Percentiles rank a stretch among this genome's conserved stretches.
Conservation (phyloP, 2,329 filamentous ascomycete genomes). For the Aspergillus aculeatinus region DNA sequence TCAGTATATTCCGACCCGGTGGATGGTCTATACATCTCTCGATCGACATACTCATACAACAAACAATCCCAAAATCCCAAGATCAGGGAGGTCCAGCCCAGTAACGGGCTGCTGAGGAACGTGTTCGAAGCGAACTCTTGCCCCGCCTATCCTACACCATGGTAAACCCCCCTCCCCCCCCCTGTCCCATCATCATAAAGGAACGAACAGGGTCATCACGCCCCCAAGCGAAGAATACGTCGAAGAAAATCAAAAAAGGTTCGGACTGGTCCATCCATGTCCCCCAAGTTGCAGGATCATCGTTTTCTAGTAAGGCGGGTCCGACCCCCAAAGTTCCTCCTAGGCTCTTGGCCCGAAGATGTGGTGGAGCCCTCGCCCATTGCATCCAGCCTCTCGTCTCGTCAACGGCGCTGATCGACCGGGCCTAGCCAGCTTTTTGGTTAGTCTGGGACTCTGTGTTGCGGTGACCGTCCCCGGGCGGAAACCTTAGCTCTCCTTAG, state of each 20-base stretch:
- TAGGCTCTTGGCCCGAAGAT: conserved; percentile 12
- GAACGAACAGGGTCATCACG: background rate
- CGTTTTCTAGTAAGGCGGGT: conserved; percentile 1
- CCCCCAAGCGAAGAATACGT: background rate
- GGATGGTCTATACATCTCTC: background rate
- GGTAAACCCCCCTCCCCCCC: too few relatives aligned
- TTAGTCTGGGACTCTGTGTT: background rate
- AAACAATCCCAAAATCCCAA: background rate
- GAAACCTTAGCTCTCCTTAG: conserved; percentile 3
- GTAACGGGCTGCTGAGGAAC: too few relatives aligned
- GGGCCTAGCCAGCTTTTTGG: background rate
- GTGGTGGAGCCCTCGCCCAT: conserved; percentile 11
- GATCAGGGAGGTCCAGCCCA: background rate
- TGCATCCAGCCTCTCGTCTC: conserved; percentile 11
- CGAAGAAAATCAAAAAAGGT: background rate
- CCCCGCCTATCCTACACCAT: too few relatives aligned
- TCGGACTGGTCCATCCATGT: too few relatives aligned
- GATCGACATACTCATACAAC: background rate
- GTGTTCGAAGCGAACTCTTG: too few relatives aligned
- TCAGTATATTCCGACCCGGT: background rate
- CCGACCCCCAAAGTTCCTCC: conserved; percentile 8
- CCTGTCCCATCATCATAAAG: too few relatives aligned
- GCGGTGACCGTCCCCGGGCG: conserved; percentile 1
- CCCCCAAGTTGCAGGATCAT: conserved; percentile 1
- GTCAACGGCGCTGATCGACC: conserved; percentile 16